Evolutionary conservation across 352 stramenopile species (phyloP).

Genomic region (Globisporangium irregulare): DNA sequence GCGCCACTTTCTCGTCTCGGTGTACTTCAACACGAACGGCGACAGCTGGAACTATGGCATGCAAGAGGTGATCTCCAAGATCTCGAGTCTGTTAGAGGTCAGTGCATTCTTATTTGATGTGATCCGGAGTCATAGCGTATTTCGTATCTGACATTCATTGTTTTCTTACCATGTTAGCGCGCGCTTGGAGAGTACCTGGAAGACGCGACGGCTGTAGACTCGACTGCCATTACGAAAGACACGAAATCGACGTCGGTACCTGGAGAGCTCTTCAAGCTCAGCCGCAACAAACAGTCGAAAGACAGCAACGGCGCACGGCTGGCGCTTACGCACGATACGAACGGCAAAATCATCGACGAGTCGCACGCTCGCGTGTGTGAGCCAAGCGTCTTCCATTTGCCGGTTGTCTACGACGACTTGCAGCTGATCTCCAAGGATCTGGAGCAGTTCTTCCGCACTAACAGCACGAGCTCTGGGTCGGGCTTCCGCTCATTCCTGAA

Average conservation of each 20-base stretch:
- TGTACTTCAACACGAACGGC: slow-evolving; percentile 60
- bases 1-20: slow-evolving; percentile 59
- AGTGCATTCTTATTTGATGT: background rate
- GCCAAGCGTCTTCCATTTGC: slow-evolving; percentile 71
- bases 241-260: slow-evolving; percentile 13
- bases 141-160: background rate
- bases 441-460: slow-evolving; percentile 39
- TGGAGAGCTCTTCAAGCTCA: slow-evolving; percentile 57
- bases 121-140: background rate
- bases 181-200: slow-evolving; percentile 73
- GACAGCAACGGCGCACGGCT: slow-evolving; percentile 25
- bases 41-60: slow-evolving; percentile 71
- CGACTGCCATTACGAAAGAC: slow-evolving; percentile 20
- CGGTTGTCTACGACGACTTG: slow-evolving; percentile 70
- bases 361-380: slow-evolving; percentile 52
- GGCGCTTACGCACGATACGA: slow-evolving; percentile 22
- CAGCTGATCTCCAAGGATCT: slow-evolving; percentile 59
- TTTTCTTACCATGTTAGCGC: slow-evolving; percentile 23
- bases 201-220: slow-evolving; percentile 25
- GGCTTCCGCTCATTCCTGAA: slow-evolving; percentile 56
- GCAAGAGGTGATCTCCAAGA: slow-evolving; percentile 59
- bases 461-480: slow-evolving; percentile 23
- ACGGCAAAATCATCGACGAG: slow-evolving; percentile 22
- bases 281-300: slow-evolving; percentile 47
- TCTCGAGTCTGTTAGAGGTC: slow-evolving; percentile 66